phyloP scores from a whole-genome alignment of 2,329 filamentous ascomycete genomes.

The Annulohypoxylon truncatum region DNA sequence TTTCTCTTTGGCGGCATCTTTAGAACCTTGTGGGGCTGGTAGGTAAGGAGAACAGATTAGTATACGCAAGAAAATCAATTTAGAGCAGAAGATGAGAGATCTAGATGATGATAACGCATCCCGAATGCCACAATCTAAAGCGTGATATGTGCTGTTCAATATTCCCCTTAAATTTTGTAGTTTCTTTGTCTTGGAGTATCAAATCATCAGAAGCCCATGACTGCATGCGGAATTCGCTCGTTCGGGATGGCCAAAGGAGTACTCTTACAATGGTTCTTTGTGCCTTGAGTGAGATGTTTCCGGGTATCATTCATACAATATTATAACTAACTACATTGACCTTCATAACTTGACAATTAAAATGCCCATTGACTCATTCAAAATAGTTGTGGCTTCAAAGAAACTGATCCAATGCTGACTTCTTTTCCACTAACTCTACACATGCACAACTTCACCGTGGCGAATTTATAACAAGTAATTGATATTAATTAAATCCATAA shows the following conservation, averaged over 20 bases:
- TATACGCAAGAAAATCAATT: not conserved
- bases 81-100: not conserved
- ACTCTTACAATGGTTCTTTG: not conserved
- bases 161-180: not conserved
- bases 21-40: not conserved
- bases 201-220: not conserved
- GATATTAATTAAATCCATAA: too few species aligned
- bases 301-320: not conserved
- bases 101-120: not conserved
- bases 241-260: not conserved
- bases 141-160: not conserved
- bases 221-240: slow-evolving; percentile 10
- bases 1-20: not conserved
- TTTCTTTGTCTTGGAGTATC: not conserved
- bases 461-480: too few species aligned
- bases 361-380: too few species aligned
- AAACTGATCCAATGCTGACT: too few species aligned
- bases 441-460: too few species aligned
- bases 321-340: too few species aligned
- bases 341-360: not conserved
- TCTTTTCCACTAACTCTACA: too few species aligned
- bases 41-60: not conserved
- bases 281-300: not conserved
- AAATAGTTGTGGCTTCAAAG: too few species aligned
- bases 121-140: not conserved